Conservation (phyloP, 1,284 basidiomycete species). For the Puccinia polysora region DNA sequence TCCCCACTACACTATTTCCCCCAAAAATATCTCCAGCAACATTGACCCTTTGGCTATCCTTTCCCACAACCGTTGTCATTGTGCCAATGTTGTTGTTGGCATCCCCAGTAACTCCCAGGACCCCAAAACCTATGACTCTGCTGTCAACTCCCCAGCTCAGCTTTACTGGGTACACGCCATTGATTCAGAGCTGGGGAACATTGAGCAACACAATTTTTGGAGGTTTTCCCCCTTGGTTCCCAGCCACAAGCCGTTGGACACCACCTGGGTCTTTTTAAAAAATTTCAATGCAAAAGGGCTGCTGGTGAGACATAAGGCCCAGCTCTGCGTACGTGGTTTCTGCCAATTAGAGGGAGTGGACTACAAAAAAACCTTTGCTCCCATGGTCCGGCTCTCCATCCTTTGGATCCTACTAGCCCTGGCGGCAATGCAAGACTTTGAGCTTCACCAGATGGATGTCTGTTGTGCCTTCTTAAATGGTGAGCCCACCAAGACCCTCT, state of each 20-base stretch:
- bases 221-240: not conserved
- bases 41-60: not conserved
- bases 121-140: not conserved
- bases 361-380: slow-evolving; percentile 9
- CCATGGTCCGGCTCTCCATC: not conserved
- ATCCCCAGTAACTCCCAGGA: not conserved
- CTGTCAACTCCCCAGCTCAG: not conserved
- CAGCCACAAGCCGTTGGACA: not conserved
- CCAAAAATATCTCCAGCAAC: not conserved
- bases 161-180: not conserved
- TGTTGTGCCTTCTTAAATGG: slow-evolving; percentile 9
- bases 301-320: slow-evolving; percentile 4
- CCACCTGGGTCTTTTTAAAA: slow-evolving; percentile 4
- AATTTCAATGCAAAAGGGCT: slow-evolving; percentile 3
- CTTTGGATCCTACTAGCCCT: not conserved
- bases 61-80: not conserved
- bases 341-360: not conserved
- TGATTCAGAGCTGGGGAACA: not conserved
- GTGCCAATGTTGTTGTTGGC: not conserved
- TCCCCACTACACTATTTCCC: not conserved
- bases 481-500: not conserved
- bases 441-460: not conserved
- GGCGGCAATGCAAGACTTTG: not conserved
- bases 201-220: not conserved
- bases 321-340: not conserved